Conservation (phyloP, 257 asterid genomes). For the Solanum tarapatanum region DNA sequence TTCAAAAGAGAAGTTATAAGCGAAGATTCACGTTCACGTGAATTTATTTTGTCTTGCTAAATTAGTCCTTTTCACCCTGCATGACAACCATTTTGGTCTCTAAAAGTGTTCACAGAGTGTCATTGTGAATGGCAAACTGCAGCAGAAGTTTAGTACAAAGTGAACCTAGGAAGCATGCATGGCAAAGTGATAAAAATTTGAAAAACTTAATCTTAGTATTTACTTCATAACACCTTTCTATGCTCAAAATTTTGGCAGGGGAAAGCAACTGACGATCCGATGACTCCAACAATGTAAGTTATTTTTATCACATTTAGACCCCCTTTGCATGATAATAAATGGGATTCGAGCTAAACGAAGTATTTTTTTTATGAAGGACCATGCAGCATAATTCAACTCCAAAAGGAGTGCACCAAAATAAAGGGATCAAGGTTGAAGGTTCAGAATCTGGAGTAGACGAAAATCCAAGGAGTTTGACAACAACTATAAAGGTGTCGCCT, state of each 20-base stretch:
- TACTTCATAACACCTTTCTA: background rate
- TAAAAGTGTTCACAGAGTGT: background rate
- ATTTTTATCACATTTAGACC: background rate
- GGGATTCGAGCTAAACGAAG: background rate
- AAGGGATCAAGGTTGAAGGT: background rate
- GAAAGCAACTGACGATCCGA: background rate
- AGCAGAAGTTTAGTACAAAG: background rate
- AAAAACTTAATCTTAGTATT: background rate
- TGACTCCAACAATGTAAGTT: background rate
- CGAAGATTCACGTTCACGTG: background rate
- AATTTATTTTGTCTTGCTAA: background rate
- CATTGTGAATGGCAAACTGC: background rate
- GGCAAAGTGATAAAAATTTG: background rate
- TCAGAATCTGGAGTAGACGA: background rate
- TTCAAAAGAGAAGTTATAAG: background rate
- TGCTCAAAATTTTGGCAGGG: constrained; percentile 1
- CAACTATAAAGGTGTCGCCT: background rate
- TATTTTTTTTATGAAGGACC: background rate
- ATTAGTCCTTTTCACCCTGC: background rate
- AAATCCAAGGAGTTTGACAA: background rate
- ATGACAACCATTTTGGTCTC: background rate
- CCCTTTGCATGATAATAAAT: background rate
- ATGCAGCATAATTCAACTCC: background rate
- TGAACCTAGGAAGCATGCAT: background rate
- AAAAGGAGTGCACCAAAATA: background rate